Evolutionary conservation across 2,329 filamentous ascomycete genomes (phyloP), one percentile per base, ranked within the genome.

Genomic region (Trichoderma polysporum): DNA sequence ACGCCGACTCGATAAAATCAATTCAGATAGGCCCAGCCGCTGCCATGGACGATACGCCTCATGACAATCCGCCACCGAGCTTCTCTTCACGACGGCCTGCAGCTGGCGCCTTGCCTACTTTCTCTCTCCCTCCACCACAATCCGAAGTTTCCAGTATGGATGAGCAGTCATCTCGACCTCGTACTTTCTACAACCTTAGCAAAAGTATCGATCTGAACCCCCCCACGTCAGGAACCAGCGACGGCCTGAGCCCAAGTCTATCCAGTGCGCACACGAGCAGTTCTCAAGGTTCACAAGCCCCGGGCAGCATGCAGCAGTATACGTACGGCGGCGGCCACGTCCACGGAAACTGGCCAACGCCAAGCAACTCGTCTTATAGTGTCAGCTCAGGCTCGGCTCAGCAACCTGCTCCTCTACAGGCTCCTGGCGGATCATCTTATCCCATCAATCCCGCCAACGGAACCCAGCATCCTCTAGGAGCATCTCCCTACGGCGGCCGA

Each of bases 171-270:
- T 69, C 70, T 69, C 69, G 69, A 70, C 41, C 70, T 68, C 71
- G 72, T 41, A 70, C 73, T 68, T 72, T 74, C 37, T 73, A 74
- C 69, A 71, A 69, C 68, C 69, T 70, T 47, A 22, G 33, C 56
- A 74, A 57, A 29, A 60, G 19, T 50, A 54, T 63, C n/a, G 57
- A 66, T 50, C 49, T 66, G 57, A 68, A 37, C 25, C 62, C 63
- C 22, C 78, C 71, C 71, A 74, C 73, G 72, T 71, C 79, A 82
- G 85, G 84, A 77, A 81, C 84, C 68, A 81, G 82, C 72, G 89
- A 91, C 78, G 84, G 85, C 74, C 78, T 91, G 73, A 88, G 83
- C 79, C 88, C 83, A 69, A 84, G 83, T 71, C 85, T 88, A 31
- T 86, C 88, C 65, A 85, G 86, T 70, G 82, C 89, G 63, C 86